Evolutionary conservation across 2,329 filamentous ascomycete genomes (phyloP).

Genomic region (Davidsoniella virescens): DNA sequence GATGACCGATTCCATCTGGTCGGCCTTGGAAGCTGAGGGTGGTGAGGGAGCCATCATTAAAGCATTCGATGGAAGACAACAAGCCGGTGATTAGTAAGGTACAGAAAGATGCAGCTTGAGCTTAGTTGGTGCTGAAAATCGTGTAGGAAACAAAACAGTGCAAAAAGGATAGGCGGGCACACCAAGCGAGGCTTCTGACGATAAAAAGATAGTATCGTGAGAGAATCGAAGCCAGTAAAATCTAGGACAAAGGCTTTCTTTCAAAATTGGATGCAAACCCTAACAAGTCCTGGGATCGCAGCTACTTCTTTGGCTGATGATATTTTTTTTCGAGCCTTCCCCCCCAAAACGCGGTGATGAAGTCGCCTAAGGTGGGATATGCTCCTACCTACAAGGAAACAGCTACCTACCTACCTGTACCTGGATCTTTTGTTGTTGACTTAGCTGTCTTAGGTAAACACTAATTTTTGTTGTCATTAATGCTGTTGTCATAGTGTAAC

Average conservation of each 20-base stretch:
- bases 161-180: neutral
- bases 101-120: neutral
- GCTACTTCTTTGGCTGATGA: neutral
- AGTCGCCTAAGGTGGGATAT: neutral
- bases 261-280: too few species aligned
- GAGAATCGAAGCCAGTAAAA: neutral
- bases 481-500: too few species aligned
- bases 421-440: neutral
- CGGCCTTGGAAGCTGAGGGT: constrained; percentile 3
- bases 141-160: neutral
- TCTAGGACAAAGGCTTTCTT: too few species aligned
- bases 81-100: neutral
- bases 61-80: neutral
- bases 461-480: too few species aligned
- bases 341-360: constrained; percentile 1
- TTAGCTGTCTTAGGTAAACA: neutral
- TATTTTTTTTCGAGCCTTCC: neutral
- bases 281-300: too few species aligned
- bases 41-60: neutral
- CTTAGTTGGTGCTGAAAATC: neutral
- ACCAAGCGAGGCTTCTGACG: neutral
- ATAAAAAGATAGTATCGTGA: neutral
- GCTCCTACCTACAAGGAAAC: too few species aligned
- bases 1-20: constrained; percentile 12
- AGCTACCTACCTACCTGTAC: neutral